Evolutionary conservation across 768 basidiomycete genomes (phyloP).

Genomic region (Kwoniella shandongensis): DNA sequence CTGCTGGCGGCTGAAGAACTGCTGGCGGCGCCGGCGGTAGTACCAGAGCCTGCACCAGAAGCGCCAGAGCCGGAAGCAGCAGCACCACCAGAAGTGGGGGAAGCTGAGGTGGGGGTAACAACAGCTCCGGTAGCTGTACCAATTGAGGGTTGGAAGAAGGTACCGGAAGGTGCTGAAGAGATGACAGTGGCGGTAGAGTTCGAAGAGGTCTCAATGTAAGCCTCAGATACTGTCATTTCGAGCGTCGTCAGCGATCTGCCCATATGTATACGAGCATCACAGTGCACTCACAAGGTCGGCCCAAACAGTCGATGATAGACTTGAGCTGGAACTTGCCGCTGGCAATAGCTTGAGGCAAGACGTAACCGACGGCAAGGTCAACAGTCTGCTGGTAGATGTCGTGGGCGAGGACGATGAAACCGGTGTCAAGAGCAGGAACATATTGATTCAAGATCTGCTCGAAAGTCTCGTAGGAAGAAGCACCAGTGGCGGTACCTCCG

Average conservation of each 20-base stretch:
- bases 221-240: conserved; percentile 61
- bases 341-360: conserved; percentile 75
- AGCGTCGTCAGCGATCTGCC: conserved; percentile 10
- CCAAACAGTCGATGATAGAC: conserved; percentile 70
- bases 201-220: conserved; percentile 80
- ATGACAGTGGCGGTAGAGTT: conserved; percentile 56
- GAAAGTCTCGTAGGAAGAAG: conserved; percentile 65
- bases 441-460: conserved; percentile 66
- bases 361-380: conserved; percentile 80
- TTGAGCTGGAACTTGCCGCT: conserved; percentile 68
- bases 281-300: conserved; percentile 45
- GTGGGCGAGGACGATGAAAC: conserved; percentile 81
- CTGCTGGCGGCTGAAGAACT: conserved; percentile 3
- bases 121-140: conserved; percentile 35
- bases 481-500: conserved; percentile 65
- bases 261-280: too few relatives aligned
- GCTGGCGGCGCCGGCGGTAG: neutral
- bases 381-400: conserved; percentile 83
- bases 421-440: conserved; percentile 62
- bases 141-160: conserved; percentile 42
- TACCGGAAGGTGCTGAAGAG: conserved; percentile 31
- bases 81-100: conserved; percentile 8
- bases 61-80: conserved; percentile 8
- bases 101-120: conserved; percentile 15
- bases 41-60: conserved; percentile 6